These are phyloP conservation scores for Hypholoma sublateritium DNA, from an alignment of 768 basidiomycete species.

Conservation along the genomic window DNA sequence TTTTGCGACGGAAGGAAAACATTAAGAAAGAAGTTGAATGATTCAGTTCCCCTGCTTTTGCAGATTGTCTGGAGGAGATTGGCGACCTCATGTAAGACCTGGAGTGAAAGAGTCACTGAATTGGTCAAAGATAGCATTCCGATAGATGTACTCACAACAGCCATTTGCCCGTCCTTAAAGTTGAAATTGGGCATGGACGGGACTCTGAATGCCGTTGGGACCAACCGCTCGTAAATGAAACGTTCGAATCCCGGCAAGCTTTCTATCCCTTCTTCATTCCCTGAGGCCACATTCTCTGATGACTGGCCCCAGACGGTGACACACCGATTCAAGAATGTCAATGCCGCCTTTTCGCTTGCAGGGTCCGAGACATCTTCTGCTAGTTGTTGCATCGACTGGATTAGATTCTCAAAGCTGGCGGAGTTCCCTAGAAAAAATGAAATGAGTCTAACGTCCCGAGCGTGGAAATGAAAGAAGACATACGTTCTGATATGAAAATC, in stretches of 20 bases:
- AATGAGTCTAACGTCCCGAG: neutral
- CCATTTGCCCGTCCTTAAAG: slow-evolving; percentile 83
- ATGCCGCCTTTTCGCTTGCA: slow-evolving; percentile 72
- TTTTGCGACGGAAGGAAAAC: slow-evolving; percentile 87
- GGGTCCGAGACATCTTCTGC: slow-evolving; percentile 79
- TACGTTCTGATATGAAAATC: slow-evolving; percentile 88
- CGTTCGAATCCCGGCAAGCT: slow-evolving; percentile 87
- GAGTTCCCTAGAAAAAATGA: slow-evolving; percentile 32
- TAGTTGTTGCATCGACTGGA: slow-evolving; percentile 71
- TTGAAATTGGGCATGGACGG: slow-evolving; percentile 81
- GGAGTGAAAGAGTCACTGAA: neutral
- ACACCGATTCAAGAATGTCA: slow-evolving; percentile 73
- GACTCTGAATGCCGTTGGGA: slow-evolving; percentile 82
- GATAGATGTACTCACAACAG: slow-evolving; percentile 55
- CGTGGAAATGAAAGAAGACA: slow-evolving; percentile 30
- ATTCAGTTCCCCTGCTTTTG: slow-evolving; percentile 79
- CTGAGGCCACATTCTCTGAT: slow-evolving; percentile 26
- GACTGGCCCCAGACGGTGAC: slow-evolving; percentile 70
- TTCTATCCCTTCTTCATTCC: slow-evolving; percentile 34
- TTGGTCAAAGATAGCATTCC: neutral
- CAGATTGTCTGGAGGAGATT: slow-evolving; percentile 78
- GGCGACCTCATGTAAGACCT: slow-evolving; percentile 91
- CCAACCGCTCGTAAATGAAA: slow-evolving; percentile 84
- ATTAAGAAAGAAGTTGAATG: slow-evolving; percentile 73
- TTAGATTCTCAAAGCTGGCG: slow-evolving; percentile 69